These are phyloP conservation scores for Sinapis alba DNA, from an alignment of 441 rosid species.

Conservation along the genomic window DNA sequence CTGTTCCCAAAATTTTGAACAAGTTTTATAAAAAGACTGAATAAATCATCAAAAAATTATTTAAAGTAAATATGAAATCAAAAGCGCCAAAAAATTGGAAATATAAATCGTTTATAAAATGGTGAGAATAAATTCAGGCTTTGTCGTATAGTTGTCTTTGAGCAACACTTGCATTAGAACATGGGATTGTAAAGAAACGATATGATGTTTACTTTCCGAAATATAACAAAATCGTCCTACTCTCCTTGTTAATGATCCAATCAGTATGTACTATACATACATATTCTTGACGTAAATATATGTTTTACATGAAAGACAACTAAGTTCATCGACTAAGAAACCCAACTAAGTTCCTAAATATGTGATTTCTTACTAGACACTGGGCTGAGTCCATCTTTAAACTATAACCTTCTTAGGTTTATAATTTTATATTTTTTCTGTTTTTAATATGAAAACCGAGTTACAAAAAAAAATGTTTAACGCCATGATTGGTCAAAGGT, in stretches of 20 bases:
- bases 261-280: background rate
- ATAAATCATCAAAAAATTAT: constrained; percentile 27
- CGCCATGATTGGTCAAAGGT: background rate
- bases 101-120: constrained; percentile 7
- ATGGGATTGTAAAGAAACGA: constrained; percentile 22
- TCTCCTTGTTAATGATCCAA: background rate
- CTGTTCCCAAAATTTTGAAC: constrained; percentile 38
- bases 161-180: constrained; percentile 18
- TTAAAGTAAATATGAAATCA: background rate
- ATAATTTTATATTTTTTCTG: no score
- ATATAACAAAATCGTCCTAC: background rate
- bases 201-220: background rate
- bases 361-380: no score
- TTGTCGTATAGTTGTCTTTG: constrained; percentile 50
- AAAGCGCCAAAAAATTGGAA: background rate
- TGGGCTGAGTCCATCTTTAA: no score
- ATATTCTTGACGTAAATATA: background rate
- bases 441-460: no score
- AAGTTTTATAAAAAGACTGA: constrained; percentile 30
- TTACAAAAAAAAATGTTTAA: no score
- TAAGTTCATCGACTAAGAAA: no score
- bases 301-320: no score
- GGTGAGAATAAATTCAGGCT: constrained; percentile 32
- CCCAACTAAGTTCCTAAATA: no score
- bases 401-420: no score